phyloP scores from a whole-genome alignment of 805 yeast genomes.

The Blastobotrys parvus region DNA sequence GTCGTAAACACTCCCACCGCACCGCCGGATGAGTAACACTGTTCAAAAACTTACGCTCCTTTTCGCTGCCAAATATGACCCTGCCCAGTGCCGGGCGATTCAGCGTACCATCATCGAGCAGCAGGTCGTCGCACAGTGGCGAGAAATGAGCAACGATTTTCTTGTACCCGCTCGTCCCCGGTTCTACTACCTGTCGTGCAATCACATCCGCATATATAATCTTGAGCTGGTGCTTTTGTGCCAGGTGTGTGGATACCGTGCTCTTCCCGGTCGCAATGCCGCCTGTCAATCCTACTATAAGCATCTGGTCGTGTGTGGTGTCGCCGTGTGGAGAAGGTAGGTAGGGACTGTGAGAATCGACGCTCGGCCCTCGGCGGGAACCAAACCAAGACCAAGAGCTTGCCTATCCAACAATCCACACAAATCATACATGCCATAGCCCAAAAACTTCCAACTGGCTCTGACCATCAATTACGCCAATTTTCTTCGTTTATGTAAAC shows the following conservation, averaged over 20 bases:
- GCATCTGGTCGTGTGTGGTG: no score
- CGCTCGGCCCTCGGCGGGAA: no score
- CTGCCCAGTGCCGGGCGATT: conserved; percentile 72
- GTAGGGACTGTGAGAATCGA: no score
- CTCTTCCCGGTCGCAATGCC: conserved; percentile 97
- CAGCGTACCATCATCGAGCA: conserved; percentile 37
- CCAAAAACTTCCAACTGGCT: no score
- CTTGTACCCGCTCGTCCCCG: conserved; percentile 64
- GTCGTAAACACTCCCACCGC: conserved; percentile 51
- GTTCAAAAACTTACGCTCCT: conserved; percentile 54
- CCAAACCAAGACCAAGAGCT: no score
- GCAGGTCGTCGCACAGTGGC: conserved; percentile 38
- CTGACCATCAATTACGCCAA: no score
- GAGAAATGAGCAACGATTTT: conserved; percentile 56
- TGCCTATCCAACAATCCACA: no score
- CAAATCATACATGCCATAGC: no score
- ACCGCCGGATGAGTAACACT: conserved; percentile 85
- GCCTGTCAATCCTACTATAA: conserved; percentile 92
- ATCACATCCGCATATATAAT: conserved; percentile 86
- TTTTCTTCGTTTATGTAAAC: no score
- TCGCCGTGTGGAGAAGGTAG: no score
- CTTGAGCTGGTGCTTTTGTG: conserved; percentile 42
- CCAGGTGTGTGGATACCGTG: conserved; percentile 63
- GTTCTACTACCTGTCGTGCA: conserved; percentile 78
- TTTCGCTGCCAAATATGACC: conserved; percentile 63